These are phyloP conservation scores for Pterocarpus santalinus DNA, from an alignment of 306 rosid genomes.

Conservation along the genomic window DNA sequence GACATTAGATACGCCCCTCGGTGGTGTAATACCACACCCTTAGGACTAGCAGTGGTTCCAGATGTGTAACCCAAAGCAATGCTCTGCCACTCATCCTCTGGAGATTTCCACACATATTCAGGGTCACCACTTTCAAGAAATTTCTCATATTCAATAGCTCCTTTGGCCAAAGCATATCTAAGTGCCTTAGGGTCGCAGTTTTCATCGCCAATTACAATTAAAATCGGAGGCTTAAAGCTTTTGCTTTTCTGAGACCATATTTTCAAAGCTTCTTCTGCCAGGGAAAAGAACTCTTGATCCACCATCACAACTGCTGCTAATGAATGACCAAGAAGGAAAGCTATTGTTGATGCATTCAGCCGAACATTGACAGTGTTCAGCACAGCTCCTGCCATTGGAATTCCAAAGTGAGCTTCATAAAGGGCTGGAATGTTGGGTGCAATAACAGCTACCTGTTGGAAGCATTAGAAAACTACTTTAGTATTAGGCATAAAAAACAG, in stretches of 20 bases:
- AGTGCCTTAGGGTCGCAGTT: slow-evolving; percentile 51
- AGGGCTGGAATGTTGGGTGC: slow-evolving; percentile 84
- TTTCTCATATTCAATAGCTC: slow-evolving; percentile 33
- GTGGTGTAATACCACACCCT: slow-evolving; percentile 81
- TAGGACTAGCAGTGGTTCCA: slow-evolving; percentile 83
- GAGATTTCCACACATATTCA: slow-evolving; percentile 74
- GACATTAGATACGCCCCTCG: slow-evolving; percentile 70
- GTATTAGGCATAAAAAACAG: not conserved
- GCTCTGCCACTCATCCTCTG: slow-evolving; percentile 90
- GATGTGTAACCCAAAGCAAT: slow-evolving; percentile 81
- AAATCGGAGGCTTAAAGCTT: slow-evolving; percentile 59
- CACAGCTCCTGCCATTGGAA: slow-evolving; percentile 55
- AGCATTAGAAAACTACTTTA: slow-evolving; percentile 34
- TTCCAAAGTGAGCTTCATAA: slow-evolving; percentile 67
- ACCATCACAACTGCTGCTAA: slow-evolving; percentile 47
- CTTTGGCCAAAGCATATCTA: not conserved
- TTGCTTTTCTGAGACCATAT: slow-evolving; percentile 59
- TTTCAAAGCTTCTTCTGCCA: slow-evolving; percentile 69
- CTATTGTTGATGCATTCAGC: slow-evolving; percentile 47
- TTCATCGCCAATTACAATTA: slow-evolving; percentile 74
- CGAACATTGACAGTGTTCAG: slow-evolving; percentile 46
- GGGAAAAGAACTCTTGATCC: slow-evolving; percentile 49
- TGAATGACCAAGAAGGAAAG: slow-evolving; percentile 51
- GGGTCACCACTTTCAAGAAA: slow-evolving; percentile 71
- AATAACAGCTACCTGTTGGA: slow-evolving; percentile 69